These are phyloP conservation scores for Eimeria falciformis DNA, from an alignment of 169 alveolate genomes.

Conservation along the genomic window DNA sequence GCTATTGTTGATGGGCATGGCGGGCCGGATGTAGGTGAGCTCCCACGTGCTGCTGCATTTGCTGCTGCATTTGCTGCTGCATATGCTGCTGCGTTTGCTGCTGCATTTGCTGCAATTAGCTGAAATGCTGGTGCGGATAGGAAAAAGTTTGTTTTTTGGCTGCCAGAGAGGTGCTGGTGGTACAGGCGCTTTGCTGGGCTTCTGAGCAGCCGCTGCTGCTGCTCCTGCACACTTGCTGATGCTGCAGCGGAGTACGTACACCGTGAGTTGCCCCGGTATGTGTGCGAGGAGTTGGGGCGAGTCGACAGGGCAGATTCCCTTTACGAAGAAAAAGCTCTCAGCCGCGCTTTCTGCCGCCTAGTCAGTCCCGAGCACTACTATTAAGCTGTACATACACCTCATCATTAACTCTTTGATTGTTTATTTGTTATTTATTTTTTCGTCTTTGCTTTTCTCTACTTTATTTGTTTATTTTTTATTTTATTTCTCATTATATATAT, in stretches of 20 bases:
- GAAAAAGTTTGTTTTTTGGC: no score
- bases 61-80: conserved; percentile 5
- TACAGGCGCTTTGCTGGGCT: no score
- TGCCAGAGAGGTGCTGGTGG: no score
- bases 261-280: conserved; percentile 48
- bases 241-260: conserved; percentile 70
- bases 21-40: conserved; percentile 53
- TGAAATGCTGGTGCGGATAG: conserved; percentile 2
- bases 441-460: no score
- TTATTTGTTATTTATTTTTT: no score
- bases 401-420: no score
- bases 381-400: no score
- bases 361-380: not conserved
- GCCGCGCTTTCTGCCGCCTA: conserved; percentile 67
- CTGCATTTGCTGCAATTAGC: conserved; percentile 3
- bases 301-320: not conserved
- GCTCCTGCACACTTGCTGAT: conserved; percentile 42
- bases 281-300: conserved; percentile 20
- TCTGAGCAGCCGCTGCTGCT: not conserved
- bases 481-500: no score
- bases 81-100: not conserved
- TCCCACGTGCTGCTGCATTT: conserved; percentile 1
- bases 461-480: no score
- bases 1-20: conserved; percentile 57
- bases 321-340: not conserved